Evolutionary conservation across 2,329 filamentous ascomycete species (phyloP), one percentile per base, ranked within the genome.

Genomic region (Mollisiaceae sp.): DNA sequence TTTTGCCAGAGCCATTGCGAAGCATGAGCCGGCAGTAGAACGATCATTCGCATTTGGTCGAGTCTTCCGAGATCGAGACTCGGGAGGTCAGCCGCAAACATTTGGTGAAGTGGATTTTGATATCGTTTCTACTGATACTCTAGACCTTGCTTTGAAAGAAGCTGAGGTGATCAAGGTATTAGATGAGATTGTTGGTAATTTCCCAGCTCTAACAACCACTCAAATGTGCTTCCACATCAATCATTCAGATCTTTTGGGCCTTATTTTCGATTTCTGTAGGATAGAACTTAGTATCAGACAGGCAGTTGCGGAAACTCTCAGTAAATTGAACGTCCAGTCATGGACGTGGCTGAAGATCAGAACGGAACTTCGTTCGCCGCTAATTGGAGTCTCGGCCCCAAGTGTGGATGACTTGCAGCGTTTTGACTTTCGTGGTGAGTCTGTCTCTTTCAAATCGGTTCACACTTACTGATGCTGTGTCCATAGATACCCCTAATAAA

Each of bases 81-180:
- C 89, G 63, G 93, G 92, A 8, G 91, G 92, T 1, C 91, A 97
- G 71, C 95, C 95, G 8, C 85, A 86, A 64, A 91, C 90, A 73
- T 91, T 92, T 75, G 91, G 92, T 11, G 95, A 98, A 75, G 94
- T 96, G 2, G 94, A 98, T 76, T 99, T 98, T 76, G 95, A 99
- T 78, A 93, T 99, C 66, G 86, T 97, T n/a, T 94, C 93, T 0
- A 86, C 87, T 54, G 89, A 94, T 71, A 90, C 90, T 0, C 79
- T 93, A 5, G 93, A 98, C 73, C 82, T 97, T 55, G 90, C 93
- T 0, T 78, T 97, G 63, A 96, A 97, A 74, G 95, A 99, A 78
- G 94, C 94, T 0, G 94, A 98, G 77, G 90, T 93, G 0, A 86
- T 99, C 71, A 98, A 97, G 73, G 94, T 98, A 2, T 81, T 98